Evolutionary conservation across 495 filamentous ascomycete genomes (phyloP), one percentile per base, ranked within the genome.

Genomic region (Aspergillus nanangensis): DNA sequence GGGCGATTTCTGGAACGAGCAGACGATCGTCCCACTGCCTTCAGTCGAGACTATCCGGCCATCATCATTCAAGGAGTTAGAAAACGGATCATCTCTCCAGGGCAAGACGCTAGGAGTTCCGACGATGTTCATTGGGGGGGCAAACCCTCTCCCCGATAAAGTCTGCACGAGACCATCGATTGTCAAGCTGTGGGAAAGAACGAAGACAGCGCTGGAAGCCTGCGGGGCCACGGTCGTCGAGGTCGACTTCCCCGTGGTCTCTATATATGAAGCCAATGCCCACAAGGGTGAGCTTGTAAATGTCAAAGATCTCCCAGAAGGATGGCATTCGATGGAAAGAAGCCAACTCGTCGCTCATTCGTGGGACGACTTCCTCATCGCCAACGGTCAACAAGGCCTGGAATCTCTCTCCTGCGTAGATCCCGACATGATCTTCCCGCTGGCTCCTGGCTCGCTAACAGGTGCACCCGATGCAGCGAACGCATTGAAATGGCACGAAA

Each of bases 1-100:
- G 3, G 65, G 65, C 3, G 65, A 68, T 36, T 68, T 66, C 35
- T 68, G 61, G 48, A 63, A 64, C 15, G 60, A 68, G 18, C 62
- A 68, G 14, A 44, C 40, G 4, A 29, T 64, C 13, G 31, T 66
- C 8, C n/a, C 48, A 1, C 20, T 68, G 4, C 65, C 65, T 15
- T 55, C 58, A 8, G 43, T 62, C 8, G 22, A 54, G 4, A 18
- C 36, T 21, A 42, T 68, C 15, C 58, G 62, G 21, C 65, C 65
- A 20, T 14, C 46, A 5, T 48, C 47, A 3, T 68, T 61, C 33
- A 41, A 40, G 9, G 27, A 34, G 5, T 24, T 68, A 2, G 25
- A 51, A 5, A 55, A 64, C 13, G 25, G 8, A 0, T 48, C 45
- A 2, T 53, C 56, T 0, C 32, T 68, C 14, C 52, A 44, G n/a